phyloP scores from a whole-genome alignment of 1,284 basidiomycete genomes.

The Ceratobasidium theobromae region DNA sequence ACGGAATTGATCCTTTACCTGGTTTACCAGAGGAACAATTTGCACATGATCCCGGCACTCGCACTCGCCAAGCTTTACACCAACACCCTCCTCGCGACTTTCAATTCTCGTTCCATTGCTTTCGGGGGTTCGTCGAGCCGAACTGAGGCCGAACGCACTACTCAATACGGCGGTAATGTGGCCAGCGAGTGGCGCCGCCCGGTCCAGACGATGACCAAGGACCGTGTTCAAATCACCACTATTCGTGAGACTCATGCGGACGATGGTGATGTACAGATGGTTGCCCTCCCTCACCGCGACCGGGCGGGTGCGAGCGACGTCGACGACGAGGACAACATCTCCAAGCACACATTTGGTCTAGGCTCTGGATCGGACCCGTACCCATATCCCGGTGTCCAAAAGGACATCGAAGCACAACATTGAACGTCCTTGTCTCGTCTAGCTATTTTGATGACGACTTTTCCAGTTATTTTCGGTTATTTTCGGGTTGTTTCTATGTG shows the following conservation, averaged over 20 bases:
- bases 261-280: constrained; percentile 32
- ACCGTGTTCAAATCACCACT: constrained; percentile 33
- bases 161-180: constrained; percentile 19
- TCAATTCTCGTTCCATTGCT: constrained; percentile 37
- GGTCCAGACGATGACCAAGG: constrained; percentile 3
- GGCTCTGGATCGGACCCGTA: background rate
- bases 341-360: constrained; percentile 17
- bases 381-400: constrained; percentile 12
- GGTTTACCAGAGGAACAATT: constrained; percentile 40
- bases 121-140: constrained; percentile 5
- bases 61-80: constrained; percentile 45
- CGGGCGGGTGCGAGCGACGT: background rate
- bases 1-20: constrained; percentile 43
- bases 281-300: constrained; percentile 27
- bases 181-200: constrained; percentile 7
- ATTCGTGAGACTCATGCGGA: constrained; percentile 32
- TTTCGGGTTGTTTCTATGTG: background rate
- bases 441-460: background rate
- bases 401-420: constrained; percentile 22
- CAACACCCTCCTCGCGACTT: constrained; percentile 43
- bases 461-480: background rate
- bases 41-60: constrained; percentile 42
- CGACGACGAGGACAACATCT: constrained; percentile 24
- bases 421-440: background rate
- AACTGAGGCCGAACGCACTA: constrained; percentile 9